phyloP scores from a whole-genome alignment of 2,329 filamentous ascomycete genomes.

The Hymenoscyphus scutula region DNA sequence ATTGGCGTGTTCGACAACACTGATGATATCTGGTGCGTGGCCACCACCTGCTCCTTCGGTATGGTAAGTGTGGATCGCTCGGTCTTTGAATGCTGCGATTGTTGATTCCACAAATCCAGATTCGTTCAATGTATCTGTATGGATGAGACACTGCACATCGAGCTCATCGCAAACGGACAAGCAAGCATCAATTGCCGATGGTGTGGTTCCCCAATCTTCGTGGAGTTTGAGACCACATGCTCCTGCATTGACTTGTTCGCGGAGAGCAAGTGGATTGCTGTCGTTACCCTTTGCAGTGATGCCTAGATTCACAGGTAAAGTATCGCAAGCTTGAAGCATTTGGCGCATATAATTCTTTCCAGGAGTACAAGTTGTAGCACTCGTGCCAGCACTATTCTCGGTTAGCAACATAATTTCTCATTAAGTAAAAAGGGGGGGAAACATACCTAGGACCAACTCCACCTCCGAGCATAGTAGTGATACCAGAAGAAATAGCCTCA shows the following conservation, averaged over 20 bases:
- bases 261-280: constrained; percentile 64
- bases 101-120: constrained; percentile 96
- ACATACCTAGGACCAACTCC: constrained; percentile 81
- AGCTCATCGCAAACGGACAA: constrained; percentile 82
- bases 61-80: constrained; percentile 95
- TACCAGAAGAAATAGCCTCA: constrained; percentile 78
- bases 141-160: constrained; percentile 90
- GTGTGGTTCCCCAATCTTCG: constrained; percentile 93
- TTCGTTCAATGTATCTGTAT: constrained; percentile 95
- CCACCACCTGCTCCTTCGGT: constrained; percentile 94
- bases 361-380: constrained; percentile 90
- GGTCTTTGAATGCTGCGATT: constrained; percentile 76
- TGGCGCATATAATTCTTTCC: constrained; percentile 77
- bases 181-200: constrained; percentile 86
- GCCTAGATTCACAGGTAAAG: constrained; percentile 79
- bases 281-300: constrained; percentile 96
- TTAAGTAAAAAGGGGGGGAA: neutral
- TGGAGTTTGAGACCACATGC: constrained; percentile 91
- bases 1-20: constrained; percentile 82
- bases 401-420: constrained; percentile 13
- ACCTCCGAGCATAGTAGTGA: constrained; percentile 88
- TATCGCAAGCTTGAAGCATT: constrained; percentile 87
- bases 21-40: constrained; percentile 94
- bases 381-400: constrained; percentile 69
- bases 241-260: constrained; percentile 78